Evolutionary conservation across 2,329 filamentous ascomycete genomes (phyloP).

Genomic region (Apiospora phragmitis): DNA sequence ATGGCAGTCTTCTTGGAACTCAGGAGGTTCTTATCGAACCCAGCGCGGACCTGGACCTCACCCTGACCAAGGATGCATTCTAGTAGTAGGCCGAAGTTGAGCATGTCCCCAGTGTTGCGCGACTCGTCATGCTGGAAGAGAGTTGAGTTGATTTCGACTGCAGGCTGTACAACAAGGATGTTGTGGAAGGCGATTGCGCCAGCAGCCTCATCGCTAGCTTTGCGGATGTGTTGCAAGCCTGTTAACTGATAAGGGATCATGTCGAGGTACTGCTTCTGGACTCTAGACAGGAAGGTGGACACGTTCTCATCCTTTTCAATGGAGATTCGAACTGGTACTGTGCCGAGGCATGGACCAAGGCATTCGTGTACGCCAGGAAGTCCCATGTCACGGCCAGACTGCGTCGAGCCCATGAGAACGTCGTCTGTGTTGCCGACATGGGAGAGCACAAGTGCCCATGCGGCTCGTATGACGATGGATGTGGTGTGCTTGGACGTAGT

Average conservation of each 20-base stretch:
- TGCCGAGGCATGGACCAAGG: slow-evolving; percentile 37
- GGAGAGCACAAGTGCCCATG: slow-evolving; percentile 38
- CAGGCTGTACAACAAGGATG: neutral
- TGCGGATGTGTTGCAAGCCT: neutral
- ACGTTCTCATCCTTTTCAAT: slow-evolving; percentile 26
- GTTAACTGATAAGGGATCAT: slow-evolving; percentile 47
- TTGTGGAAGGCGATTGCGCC: neutral
- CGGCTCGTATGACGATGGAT: slow-evolving; percentile 34
- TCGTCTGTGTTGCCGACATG: slow-evolving; percentile 33
- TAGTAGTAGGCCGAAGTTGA: slow-evolving; percentile 7
- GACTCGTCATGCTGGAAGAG: neutral
- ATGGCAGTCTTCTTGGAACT: slow-evolving; percentile 6
- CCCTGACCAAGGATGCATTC: slow-evolving; percentile 9
- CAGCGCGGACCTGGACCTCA: slow-evolving; percentile 11
- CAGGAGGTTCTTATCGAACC: slow-evolving; percentile 11
- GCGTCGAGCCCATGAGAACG: slow-evolving; percentile 40
- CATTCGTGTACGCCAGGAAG: slow-evolving; percentile 21
- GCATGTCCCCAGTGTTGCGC: slow-evolving; percentile 2
- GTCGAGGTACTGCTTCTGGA: slow-evolving; percentile 27
- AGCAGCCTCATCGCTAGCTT: neutral
- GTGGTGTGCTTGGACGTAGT: slow-evolving; percentile 29
- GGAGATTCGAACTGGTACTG: slow-evolving; percentile 40
- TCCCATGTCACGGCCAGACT: slow-evolving; percentile 34
- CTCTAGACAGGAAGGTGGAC: slow-evolving; percentile 5
- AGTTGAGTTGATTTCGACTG: neutral